Percentiles rank a stretch among this genome's conserved stretches.
phyloP scores from a whole-genome alignment of 495 filamentous ascomycete genomes.

The Hypomontagnella monticulosa region DNA sequence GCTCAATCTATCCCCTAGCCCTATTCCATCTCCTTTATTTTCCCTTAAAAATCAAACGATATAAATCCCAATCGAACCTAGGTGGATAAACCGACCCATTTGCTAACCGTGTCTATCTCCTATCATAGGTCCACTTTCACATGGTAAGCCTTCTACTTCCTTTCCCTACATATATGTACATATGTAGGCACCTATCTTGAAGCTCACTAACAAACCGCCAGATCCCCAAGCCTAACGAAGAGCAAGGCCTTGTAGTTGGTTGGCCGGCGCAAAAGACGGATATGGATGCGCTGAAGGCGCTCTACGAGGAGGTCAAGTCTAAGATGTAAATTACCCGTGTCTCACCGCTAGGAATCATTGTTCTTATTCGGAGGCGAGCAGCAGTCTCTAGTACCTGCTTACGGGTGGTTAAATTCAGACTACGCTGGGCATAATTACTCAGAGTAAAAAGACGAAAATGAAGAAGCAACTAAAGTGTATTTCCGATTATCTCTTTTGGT shows the following conservation, averaged over 20 bases:
- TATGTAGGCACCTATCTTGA: background rate
- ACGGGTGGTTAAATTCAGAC: too few relatives aligned
- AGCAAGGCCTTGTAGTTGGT: slow-evolving; percentile 79
- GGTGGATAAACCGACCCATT: too few relatives aligned
- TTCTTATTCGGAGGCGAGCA: too few relatives aligned
- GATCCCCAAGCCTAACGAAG: slow-evolving; percentile 94
- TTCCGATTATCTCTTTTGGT: slow-evolving; percentile 9
- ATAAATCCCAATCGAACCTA: too few relatives aligned
- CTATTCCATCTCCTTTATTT: background rate
- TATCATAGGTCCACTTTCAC: slow-evolving; percentile 83
- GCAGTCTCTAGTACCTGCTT: too few relatives aligned
- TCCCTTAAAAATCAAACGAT: too few relatives aligned
- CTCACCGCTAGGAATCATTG: background rate
- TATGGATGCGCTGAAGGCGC: slow-evolving; percentile 83
- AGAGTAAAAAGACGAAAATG: background rate
- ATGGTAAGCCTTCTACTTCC: slow-evolving; percentile 66
- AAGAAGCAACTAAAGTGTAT: background rate
- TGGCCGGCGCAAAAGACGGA: slow-evolving; percentile 84
- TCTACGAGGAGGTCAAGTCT: slow-evolving; percentile 82
- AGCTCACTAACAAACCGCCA: slow-evolving; percentile 44
- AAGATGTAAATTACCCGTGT: slow-evolving; percentile 72
- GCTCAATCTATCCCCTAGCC: slow-evolving; percentile 32
- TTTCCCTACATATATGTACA: too few relatives aligned
- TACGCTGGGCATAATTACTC: background rate
- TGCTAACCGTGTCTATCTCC: too few relatives aligned